These are phyloP conservation scores for Phialophora expanda DNA, from an alignment of 2,329 filamentous ascomycete genomes.

Conservation along the genomic window DNA sequence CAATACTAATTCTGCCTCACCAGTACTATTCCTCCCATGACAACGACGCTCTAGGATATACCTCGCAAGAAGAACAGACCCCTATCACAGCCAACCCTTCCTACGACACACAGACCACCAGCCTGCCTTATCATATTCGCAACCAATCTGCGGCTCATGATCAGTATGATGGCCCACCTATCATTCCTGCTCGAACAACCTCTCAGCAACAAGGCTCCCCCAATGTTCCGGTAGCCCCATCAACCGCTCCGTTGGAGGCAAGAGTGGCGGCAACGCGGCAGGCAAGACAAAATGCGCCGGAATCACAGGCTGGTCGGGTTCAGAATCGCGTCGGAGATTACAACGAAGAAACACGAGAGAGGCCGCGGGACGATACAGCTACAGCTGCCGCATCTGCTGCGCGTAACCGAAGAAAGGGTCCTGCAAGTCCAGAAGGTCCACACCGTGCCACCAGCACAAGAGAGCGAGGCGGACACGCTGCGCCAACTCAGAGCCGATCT, in stretches of 20 bases:
- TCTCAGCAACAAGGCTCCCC: conserved; percentile 65
- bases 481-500: conserved; percentile 43
- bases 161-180: conserved; percentile 66
- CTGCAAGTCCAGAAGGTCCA: conserved; percentile 54
- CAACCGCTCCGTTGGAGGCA: conserved; percentile 45
- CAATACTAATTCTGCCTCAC: conserved; percentile 15
- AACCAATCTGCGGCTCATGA: conserved; percentile 48
- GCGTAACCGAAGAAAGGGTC: conserved; percentile 55
- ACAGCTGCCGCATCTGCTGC: conserved; percentile 44
- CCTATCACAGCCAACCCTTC: conserved; percentile 25
- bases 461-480: conserved; percentile 47
- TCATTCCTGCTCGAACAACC: conserved; percentile 80
- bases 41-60: conserved; percentile 22
- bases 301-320: conserved; percentile 42
- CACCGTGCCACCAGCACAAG: conserved; percentile 50
- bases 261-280: conserved; percentile 50
- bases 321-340: conserved; percentile 49
- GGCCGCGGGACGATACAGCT: conserved; percentile 44
- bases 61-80: conserved; percentile 22
- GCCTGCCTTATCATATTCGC: conserved; percentile 40
- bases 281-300: conserved; percentile 44
- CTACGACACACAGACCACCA: conserved; percentile 27
- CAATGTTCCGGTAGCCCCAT: conserved; percentile 46
- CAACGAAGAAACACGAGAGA: conserved; percentile 51
- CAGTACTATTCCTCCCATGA: conserved; percentile 30